Percentiles rank a stretch among this genome's conserved stretches.
phyloP scores from a whole-genome alignment of 176 grass and related monocot species.

The Tillandsia fasciculata region DNA sequence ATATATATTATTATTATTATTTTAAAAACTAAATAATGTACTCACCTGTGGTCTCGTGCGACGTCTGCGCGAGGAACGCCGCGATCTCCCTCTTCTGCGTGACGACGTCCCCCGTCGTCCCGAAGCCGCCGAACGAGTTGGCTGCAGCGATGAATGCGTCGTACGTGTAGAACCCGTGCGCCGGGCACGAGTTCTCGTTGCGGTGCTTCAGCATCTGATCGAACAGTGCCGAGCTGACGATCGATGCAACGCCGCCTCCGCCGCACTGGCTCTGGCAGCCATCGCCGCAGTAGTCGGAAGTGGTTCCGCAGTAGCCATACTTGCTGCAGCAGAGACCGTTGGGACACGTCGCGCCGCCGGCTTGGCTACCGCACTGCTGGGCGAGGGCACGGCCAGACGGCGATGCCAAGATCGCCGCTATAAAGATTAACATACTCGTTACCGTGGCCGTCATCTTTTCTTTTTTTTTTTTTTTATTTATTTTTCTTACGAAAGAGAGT shows the following conservation, averaged over 20 bases:
- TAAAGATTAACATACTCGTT: not conserved
- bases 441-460: no score
- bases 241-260: conserved; percentile 21
- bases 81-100: conserved; percentile 33
- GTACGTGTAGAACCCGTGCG: conserved; percentile 45
- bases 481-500: no score
- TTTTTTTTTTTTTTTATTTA: no score
- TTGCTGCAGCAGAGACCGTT: conserved; percentile 33
- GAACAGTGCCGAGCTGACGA: conserved; percentile 28
- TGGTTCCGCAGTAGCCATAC: conserved; percentile 29
- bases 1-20: no score
- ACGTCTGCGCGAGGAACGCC: conserved; percentile 53
- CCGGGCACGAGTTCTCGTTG: conserved; percentile 28
- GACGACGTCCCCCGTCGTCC: conserved; percentile 3
- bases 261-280: conserved; percentile 41
- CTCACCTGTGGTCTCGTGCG: conserved; percentile 45
- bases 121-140: conserved; percentile 23
- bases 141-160: conserved; percentile 40
- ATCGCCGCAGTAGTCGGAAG: not conserved
- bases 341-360: conserved; percentile 6
- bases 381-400: not conserved
- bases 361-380: conserved; percentile 8
- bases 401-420: not conserved
- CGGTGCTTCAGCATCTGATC: conserved; percentile 43
- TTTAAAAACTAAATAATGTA: not conserved